Evolutionary conservation across 306 rosid genomes (phyloP), one percentile per base, ranked within the genome.

Genomic region (Prinsepia uniflora): DNA sequence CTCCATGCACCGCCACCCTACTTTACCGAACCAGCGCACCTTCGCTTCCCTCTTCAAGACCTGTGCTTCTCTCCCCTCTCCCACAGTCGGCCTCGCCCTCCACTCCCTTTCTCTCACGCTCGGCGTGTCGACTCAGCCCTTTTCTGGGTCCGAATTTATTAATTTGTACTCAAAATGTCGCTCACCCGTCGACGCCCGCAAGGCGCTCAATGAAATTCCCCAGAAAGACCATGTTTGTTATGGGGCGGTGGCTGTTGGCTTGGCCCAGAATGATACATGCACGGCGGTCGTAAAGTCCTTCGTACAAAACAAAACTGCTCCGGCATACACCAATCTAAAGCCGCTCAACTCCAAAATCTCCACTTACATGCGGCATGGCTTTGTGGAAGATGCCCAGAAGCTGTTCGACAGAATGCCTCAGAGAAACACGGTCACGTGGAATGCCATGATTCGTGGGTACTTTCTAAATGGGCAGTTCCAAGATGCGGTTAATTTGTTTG

Each of bases 261-360:
- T 93, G 8, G 90, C 98, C 34, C 97, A 88, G 81, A 93, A 93
- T n/a, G n/a, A n/a, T n/a, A n/a, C n/a, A n/a, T 66, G 63, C 71
- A 67, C 81, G 12, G 54, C 56, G 18, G 36, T 70, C 58, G 30
- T 68, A 19, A 67, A 20, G 42, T 55, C 49, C 65, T 45, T 52
- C 41, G 12, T 5, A 4, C 76, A 66, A 69, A 40, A 17, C 67
- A 79, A 48, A 41, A 64, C 65, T 17, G 13, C 66, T 0, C 6
- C 55, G 0, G 9, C 66, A 2, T 18, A 20, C 69, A 66, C 69
- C 39, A 64, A 70, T 64, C 70, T 83, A 18, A 81, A 76, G 67
- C 87, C 82, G 67, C 56, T 78, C 77, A 83, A 86, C 75, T 83
- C 84, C 69, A 71, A 76, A 68, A 86, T 86, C 80, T 75, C 90